Evolutionary conservation across 2,329 filamentous ascomycete genomes (phyloP).

Genomic region (Fusarium dlaminii): DNA sequence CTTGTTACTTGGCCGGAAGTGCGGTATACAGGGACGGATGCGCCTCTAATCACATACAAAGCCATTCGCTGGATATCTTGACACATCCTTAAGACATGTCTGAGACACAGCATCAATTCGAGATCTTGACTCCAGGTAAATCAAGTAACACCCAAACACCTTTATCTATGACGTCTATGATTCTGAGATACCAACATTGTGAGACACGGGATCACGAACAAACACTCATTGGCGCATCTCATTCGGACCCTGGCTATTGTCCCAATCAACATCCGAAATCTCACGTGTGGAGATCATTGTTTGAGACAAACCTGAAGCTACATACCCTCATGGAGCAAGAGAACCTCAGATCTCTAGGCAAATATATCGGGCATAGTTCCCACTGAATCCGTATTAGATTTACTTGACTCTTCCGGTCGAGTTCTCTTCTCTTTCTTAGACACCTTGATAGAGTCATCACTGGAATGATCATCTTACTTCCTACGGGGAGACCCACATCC

Average conservation of each 20-base stretch:
- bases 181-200: no score
- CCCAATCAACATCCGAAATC: not conserved
- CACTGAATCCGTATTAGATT: rapidly evolving
- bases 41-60: not conserved
- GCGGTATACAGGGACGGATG: rapidly evolving
- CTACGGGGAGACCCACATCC: not conserved
- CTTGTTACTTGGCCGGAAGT: not conserved
- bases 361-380: not conserved
- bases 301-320: not conserved
- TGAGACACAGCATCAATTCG: not conserved
- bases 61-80: not conserved
- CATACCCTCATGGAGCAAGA: not conserved
- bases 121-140: no score
- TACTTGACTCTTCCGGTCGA: no score
- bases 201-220: not conserved
- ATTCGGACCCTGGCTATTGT: not conserved
- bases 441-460: not conserved
- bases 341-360: no score
- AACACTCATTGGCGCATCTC: not conserved
- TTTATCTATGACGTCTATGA: not conserved
- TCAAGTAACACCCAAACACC: rapidly evolving
- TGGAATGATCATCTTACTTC: not conserved
- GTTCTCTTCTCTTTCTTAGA: no score
- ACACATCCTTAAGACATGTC: not conserved
- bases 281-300: rapidly evolving